A percentile compares a stretch with the other conserved stretches of the same genome.
These are phyloP conservation scores for Metschnikowia baotianmanensis DNA, from an alignment of 805 yeast genomes.

Conservation along the genomic window DNA sequence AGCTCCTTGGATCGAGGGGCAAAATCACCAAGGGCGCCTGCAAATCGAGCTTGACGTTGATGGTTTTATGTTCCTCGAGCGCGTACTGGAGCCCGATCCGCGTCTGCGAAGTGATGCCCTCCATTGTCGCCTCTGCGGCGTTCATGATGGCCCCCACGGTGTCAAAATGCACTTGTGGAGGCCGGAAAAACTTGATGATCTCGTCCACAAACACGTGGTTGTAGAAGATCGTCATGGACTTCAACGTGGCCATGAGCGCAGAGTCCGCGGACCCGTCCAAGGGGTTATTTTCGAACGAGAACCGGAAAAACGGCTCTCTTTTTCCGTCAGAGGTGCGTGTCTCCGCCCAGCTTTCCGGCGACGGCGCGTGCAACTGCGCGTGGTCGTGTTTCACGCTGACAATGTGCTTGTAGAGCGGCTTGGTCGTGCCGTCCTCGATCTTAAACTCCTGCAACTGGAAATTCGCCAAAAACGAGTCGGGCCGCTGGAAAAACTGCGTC, in stretches of 20 bases:
- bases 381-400: constrained; percentile 74
- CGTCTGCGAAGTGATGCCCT: constrained; percentile 85
- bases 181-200: constrained; percentile 72
- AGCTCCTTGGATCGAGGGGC: constrained; percentile 75
- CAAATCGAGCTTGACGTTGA: constrained; percentile 79
- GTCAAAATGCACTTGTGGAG: constrained; percentile 81
- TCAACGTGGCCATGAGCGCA: constrained; percentile 64
- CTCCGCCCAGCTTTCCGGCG: constrained; percentile 12
- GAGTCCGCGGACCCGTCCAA: constrained; percentile 83
- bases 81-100: constrained; percentile 91
- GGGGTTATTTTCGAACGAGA: constrained; percentile 84
- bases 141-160: constrained; percentile 87
- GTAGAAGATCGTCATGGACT: constrained; percentile 86
- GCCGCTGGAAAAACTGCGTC: constrained; percentile 69
- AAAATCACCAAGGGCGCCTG: constrained; percentile 90
- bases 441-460: constrained; percentile 78
- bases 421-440: constrained; percentile 82
- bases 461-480: constrained; percentile 69
- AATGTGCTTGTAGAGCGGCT: constrained; percentile 79
- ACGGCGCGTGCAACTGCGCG: constrained; percentile 31
- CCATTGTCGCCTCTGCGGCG: constrained; percentile 94
- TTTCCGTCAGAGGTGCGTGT: constrained; percentile 11
- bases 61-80: constrained; percentile 89
- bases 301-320: constrained; percentile 70
- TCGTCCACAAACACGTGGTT: constrained; percentile 82